phyloP scores from a whole-genome alignment of 306 rosid genomes.

The Prinsepia uniflora region DNA sequence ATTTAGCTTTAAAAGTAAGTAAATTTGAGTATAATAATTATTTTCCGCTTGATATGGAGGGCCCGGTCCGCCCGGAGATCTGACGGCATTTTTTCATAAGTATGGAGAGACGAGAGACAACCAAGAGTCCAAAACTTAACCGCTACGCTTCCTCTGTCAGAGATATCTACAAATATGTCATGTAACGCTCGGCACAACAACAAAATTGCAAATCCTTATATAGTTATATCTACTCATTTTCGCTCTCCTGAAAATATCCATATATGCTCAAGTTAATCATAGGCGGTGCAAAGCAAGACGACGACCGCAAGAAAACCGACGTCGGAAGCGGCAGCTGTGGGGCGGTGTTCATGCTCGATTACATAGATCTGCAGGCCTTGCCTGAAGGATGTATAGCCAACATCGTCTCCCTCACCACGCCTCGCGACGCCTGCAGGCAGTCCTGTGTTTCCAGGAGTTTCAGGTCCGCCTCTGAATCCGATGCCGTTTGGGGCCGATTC shows the following conservation, averaged over 20 bases:
- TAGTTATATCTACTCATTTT: too few species aligned
- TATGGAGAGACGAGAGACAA: not conserved
- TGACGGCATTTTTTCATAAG: not conserved
- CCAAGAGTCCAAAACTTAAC: constrained; percentile 28
- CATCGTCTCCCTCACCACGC: constrained; percentile 59
- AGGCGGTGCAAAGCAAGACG: not conserved
- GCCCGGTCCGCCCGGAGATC: not conserved
- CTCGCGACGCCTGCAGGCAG: constrained; percentile 53
- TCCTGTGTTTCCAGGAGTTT: constrained; percentile 48
- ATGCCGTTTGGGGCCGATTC: constrained; percentile 69
- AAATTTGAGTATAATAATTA: not conserved
- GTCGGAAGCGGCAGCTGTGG: not conserved
- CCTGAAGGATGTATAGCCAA: constrained; percentile 73
- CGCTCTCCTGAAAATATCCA: too few species aligned
- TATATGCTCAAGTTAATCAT: not conserved
- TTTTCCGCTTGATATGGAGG: not conserved
- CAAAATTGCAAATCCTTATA: not conserved
- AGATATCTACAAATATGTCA: not conserved
- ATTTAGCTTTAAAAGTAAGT: not conserved
- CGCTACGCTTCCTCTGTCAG: constrained; percentile 43
- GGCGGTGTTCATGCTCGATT: not conserved
- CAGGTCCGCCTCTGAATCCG: constrained; percentile 73
- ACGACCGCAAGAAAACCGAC: not conserved
- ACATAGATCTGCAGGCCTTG: constrained; percentile 31
- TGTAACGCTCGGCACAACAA: too few species aligned